phyloP scores from a whole-genome alignment of 257 asterid species.

The Solanum clarkiae region DNA sequence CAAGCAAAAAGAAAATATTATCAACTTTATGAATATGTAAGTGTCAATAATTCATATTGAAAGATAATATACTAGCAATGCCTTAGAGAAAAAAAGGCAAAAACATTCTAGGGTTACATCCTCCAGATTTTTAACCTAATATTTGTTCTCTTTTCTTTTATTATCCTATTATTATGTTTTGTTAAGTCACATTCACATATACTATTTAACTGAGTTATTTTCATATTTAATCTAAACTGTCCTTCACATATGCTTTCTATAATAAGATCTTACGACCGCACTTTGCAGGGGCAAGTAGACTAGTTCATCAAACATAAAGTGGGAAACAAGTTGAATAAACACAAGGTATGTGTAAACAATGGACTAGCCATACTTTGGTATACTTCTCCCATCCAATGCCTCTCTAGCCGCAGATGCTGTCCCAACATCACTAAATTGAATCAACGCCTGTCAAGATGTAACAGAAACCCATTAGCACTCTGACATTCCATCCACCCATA shows the following conservation, averaged over 20 bases:
- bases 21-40: neutral
- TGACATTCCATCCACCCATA: neutral
- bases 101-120: neutral
- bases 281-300: neutral
- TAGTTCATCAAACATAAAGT: neutral
- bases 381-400: slow-evolving; percentile 79
- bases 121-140: neutral
- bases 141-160: neutral
- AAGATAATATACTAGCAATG: neutral
- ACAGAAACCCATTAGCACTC: slow-evolving; percentile 3
- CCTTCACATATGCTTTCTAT: neutral
- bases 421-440: slow-evolving; percentile 63
- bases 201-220: neutral
- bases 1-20: neutral
- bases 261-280: neutral
- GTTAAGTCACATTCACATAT: neutral
- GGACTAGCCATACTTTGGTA: slow-evolving; percentile 47
- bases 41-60: neutral
- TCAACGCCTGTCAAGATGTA: slow-evolving; percentile 45
- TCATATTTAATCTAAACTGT: neutral
- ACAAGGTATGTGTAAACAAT: slow-evolving; percentile 3
- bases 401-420: slow-evolving; percentile 74
- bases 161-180: neutral
- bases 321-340: neutral
- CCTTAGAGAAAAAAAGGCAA: neutral